Percentiles rank a stretch among this genome's conserved stretches.
phyloP scores from a whole-genome alignment of 202 grass and related monocot species.

The Schoenoplectus triqueter region DNA sequence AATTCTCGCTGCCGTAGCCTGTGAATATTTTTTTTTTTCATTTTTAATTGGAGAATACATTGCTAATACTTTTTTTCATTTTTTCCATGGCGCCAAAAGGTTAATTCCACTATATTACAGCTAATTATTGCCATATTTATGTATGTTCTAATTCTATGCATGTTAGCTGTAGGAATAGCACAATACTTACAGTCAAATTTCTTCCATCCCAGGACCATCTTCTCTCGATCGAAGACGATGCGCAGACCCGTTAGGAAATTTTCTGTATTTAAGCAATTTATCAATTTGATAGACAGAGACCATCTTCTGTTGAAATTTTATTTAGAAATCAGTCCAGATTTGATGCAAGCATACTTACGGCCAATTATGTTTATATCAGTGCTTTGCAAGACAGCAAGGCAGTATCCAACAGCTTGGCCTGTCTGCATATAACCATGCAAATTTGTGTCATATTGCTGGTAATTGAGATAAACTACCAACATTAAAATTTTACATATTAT shows the following conservation, averaged over 20 bases:
- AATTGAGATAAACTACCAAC: neutral
- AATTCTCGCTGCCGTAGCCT: constrained; percentile 27
- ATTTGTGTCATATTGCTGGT: neutral
- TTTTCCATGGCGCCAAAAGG: neutral
- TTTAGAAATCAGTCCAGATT: neutral
- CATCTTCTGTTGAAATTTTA: neutral
- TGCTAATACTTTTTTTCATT: neutral
- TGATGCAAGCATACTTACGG: constrained; percentile 39
- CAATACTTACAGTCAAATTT: constrained; percentile 60
- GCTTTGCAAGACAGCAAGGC: constrained; percentile 52
- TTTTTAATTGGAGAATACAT: neutral
- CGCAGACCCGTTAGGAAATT: constrained; percentile 68
- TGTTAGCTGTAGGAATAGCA: neutral
- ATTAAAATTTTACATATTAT: neutral
- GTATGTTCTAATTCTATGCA: neutral
- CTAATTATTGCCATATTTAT: neutral
- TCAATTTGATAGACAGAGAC: neutral
- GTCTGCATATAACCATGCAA: constrained; percentile 15
- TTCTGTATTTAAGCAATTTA: constrained; percentile 41
- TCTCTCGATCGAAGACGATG: constrained; percentile 62
- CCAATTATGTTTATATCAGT: constrained; percentile 60
- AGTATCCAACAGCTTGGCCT: constrained; percentile 45
- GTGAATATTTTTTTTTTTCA: neutral
- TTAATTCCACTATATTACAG: neutral
- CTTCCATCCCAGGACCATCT: constrained; percentile 54